These are phyloP conservation scores for Leishmania major DNA, from an alignment of 208 protist species.

Conservation along the genomic window DNA sequence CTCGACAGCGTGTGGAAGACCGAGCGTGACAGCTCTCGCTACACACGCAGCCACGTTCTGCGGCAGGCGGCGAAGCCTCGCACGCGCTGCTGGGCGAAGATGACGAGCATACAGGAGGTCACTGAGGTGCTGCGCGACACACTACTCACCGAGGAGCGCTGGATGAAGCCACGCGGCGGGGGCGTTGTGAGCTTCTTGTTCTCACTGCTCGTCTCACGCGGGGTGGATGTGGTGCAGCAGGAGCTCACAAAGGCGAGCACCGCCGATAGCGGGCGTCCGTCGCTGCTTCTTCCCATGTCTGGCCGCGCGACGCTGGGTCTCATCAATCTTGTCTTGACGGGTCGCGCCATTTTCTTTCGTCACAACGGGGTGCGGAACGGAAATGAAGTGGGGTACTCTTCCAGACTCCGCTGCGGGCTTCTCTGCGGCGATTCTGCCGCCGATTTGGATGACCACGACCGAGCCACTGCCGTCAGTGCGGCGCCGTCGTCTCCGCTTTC, in stretches of 20 bases:
- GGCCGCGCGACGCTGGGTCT: slow-evolving; percentile 55
- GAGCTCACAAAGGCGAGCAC: slow-evolving; percentile 33
- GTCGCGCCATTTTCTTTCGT: slow-evolving; percentile 32
- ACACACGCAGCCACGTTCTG: slow-evolving; percentile 15
- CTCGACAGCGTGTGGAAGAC: slow-evolving; percentile 45
- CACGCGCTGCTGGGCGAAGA: slow-evolving; percentile 38
- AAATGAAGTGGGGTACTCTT: slow-evolving; percentile 37
- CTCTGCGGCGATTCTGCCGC: slow-evolving; percentile 27
- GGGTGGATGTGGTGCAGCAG: slow-evolving; percentile 38
- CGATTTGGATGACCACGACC: neutral
- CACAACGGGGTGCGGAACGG: slow-evolving; percentile 39
- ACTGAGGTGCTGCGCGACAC: slow-evolving; percentile 36
- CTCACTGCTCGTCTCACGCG: slow-evolving; percentile 72
- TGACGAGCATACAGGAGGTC: slow-evolving; percentile 49
- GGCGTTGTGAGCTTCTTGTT: slow-evolving; percentile 78
- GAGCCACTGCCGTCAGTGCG: neutral
- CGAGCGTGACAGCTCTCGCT: slow-evolving; percentile 10
- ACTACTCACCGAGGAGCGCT: slow-evolving; percentile 38
- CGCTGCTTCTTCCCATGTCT: slow-evolving; percentile 16
- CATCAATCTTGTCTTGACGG: slow-evolving; percentile 50
- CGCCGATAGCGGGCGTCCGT: slow-evolving; percentile 7
- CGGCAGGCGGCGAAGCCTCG: slow-evolving; percentile 16
- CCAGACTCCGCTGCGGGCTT: slow-evolving; percentile 35
- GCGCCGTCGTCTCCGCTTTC: neutral
- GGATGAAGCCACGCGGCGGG: slow-evolving; percentile 55